phyloP scores from a whole-genome alignment of 2,329 filamentous ascomycete species.

The Colletotrichum chlorophyti region DNA sequence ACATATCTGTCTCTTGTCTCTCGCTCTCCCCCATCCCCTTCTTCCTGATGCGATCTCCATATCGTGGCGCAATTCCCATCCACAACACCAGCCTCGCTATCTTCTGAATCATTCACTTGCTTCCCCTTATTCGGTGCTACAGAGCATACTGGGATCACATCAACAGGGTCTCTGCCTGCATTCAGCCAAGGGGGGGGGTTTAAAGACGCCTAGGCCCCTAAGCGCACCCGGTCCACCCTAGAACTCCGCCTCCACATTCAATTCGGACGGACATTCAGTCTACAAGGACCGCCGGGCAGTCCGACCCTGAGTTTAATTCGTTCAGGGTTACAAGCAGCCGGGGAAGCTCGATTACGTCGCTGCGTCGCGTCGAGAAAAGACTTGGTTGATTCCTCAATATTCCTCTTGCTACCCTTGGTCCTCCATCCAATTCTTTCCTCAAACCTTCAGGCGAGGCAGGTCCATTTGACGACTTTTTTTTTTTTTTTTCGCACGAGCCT shows the following conservation, averaged over 20 bases:
- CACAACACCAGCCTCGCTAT: too few relatives aligned
- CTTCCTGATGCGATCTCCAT: too few relatives aligned
- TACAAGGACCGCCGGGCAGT: neutral
- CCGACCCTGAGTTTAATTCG: neutral
- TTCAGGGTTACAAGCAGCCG: neutral
- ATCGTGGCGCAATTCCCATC: too few relatives aligned
- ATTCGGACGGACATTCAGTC: slow-evolving; percentile 1
- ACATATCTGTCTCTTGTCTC: neutral
- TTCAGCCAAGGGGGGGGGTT: neutral
- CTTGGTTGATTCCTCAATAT: neutral
- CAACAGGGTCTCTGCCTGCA: too few relatives aligned
- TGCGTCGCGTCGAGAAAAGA: neutral
- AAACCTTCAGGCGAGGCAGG: too few relatives aligned
- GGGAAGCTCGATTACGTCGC: slow-evolving; percentile 1
- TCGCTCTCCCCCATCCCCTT: neutral
- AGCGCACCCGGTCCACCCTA: neutral
- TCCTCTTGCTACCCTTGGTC: neutral
- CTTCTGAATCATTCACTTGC: too few relatives aligned
- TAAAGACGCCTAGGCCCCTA: neutral
- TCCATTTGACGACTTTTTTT: too few relatives aligned
- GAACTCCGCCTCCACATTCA: slow-evolving; percentile 2
- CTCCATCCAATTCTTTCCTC: too few relatives aligned
- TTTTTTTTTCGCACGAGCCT: too few relatives aligned
- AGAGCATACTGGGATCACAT: too few relatives aligned
- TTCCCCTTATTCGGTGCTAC: too few relatives aligned